phyloP scores from a whole-genome alignment of 2,329 filamentous ascomycete genomes.

The Clarireedia paspali region DNA sequence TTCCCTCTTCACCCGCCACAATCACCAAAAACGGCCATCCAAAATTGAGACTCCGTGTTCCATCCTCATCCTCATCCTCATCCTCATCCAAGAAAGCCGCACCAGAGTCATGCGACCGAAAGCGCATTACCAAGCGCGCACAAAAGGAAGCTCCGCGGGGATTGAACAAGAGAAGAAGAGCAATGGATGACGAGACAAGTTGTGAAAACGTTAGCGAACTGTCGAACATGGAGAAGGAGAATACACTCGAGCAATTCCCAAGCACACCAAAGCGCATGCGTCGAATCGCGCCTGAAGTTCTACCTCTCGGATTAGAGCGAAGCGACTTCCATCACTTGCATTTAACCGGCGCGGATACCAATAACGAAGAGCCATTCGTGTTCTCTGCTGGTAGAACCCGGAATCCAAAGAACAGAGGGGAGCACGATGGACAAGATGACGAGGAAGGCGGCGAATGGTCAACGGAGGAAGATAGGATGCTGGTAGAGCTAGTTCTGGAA shows the following conservation, averaged over 20 bases:
- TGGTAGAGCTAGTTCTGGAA: constrained; percentile 61
- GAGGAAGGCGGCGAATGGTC: constrained; percentile 40
- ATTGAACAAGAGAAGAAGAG: constrained; percentile 46
- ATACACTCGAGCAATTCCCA: constrained; percentile 19
- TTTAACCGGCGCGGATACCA: constrained; percentile 18
- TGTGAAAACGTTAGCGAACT: constrained; percentile 33
- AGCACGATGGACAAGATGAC: constrained; percentile 18
- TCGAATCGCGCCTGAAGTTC: constrained; percentile 51
- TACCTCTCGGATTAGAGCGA: constrained; percentile 52
- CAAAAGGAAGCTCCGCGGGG: constrained; percentile 36
- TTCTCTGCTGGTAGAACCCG: not conserved
- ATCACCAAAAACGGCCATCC: constrained; percentile 27
- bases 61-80: constrained; percentile 19
- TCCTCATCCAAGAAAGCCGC: constrained; percentile 31
- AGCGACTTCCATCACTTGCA: constrained; percentile 49
- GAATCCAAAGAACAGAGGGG: constrained; percentile 3
- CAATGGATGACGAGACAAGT: constrained; percentile 38
- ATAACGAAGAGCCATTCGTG: not conserved
- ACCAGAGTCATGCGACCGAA: constrained; percentile 14
- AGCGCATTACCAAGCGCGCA: constrained; percentile 45
- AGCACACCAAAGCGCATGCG: constrained; percentile 50
- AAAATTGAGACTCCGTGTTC: constrained; percentile 45
- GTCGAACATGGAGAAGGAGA: constrained; percentile 23
- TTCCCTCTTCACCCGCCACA: constrained; percentile 15
- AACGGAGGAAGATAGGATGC: constrained; percentile 53